Conservation (phyloP, 176 grass and related monocot genomes). For the Paspalum vaginatum region DNA sequence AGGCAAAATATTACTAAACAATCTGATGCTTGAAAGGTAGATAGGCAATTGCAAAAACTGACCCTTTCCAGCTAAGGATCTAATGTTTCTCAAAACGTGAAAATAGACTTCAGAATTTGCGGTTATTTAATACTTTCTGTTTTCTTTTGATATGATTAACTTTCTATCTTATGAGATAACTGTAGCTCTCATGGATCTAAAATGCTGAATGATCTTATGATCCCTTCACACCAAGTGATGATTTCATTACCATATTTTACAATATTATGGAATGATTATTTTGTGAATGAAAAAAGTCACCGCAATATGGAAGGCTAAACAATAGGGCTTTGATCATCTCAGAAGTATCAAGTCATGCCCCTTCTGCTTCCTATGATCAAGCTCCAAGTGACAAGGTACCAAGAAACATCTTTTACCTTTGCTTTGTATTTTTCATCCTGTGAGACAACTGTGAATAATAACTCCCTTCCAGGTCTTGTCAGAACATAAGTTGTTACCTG, state of each 20-base stretch:
- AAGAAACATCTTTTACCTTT: slow-evolving; percentile 61
- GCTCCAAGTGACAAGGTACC: neutral
- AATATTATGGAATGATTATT: neutral
- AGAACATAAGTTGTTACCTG: slow-evolving; percentile 92
- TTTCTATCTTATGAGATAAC: neutral
- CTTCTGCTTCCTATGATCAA: slow-evolving; percentile 7
- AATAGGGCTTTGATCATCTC: slow-evolving; percentile 2
- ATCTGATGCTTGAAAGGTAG: neutral
- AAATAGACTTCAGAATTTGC: neutral
- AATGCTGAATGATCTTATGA: neutral
- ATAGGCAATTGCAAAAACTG: neutral
- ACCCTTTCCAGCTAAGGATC: neutral
- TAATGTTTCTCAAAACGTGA: neutral
- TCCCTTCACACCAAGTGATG: neutral
- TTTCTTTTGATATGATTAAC: neutral
- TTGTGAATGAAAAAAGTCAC: neutral
- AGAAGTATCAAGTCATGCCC: neutral
- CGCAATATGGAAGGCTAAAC: neutral
- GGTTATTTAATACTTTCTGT: neutral
- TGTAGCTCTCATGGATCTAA: neutral
- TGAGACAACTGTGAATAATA: slow-evolving; percentile 95
- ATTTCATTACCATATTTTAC: neutral
- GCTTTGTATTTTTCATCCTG: slow-evolving; percentile 98
- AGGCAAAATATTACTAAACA: neutral
- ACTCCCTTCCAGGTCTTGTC: slow-evolving; percentile 91